Conservation (phyloP, 2,329 filamentous ascomycete species). For the Nakataea oryzae region DNA sequence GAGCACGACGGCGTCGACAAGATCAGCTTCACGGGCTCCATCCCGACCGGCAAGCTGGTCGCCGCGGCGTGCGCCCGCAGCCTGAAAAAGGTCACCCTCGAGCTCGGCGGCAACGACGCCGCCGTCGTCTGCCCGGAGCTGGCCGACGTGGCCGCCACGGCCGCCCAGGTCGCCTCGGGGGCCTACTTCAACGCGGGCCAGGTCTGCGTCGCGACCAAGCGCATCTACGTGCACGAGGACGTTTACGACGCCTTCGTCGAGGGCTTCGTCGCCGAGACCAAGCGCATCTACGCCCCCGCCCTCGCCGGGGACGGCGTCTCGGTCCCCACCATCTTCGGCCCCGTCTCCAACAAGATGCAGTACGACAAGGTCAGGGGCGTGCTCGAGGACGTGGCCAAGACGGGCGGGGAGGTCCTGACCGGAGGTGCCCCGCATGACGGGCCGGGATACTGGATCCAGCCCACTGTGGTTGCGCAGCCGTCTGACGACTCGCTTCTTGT, state of each 20-base stretch:
- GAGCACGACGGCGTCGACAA: slow-evolving; percentile 43
- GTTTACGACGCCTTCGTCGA: slow-evolving; percentile 38
- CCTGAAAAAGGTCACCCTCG: slow-evolving; percentile 35
- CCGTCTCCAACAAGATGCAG: slow-evolving; percentile 56
- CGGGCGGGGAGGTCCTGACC: slow-evolving; percentile 38
- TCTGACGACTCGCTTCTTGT: slow-evolving; percentile 44
- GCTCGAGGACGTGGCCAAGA: slow-evolving; percentile 42
- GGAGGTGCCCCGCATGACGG: slow-evolving; percentile 30
- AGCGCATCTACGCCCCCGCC: slow-evolving; percentile 25
- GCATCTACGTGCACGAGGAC: slow-evolving; percentile 42
- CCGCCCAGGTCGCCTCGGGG: slow-evolving; percentile 31
- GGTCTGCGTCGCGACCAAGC: slow-evolving; percentile 40
- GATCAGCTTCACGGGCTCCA: slow-evolving; percentile 49
- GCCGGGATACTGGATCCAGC: slow-evolving; percentile 46
- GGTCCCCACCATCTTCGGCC: slow-evolving; percentile 40
- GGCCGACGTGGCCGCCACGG: slow-evolving; percentile 29
- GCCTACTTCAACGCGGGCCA: slow-evolving; percentile 50
- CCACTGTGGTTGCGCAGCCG: slow-evolving; percentile 48
- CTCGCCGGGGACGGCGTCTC: slow-evolving; percentile 38
- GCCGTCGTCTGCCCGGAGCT: slow-evolving; percentile 31
- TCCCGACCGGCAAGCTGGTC: slow-evolving; percentile 30
- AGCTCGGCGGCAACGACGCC: slow-evolving; percentile 34
- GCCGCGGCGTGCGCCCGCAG: slow-evolving; percentile 11
- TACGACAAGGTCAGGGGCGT: slow-evolving; percentile 48
- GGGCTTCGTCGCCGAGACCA: slow-evolving; percentile 34